These are phyloP conservation scores for Talaromyces verruculosus DNA, from an alignment of 2,329 filamentous ascomycete genomes.

Conservation along the genomic window DNA sequence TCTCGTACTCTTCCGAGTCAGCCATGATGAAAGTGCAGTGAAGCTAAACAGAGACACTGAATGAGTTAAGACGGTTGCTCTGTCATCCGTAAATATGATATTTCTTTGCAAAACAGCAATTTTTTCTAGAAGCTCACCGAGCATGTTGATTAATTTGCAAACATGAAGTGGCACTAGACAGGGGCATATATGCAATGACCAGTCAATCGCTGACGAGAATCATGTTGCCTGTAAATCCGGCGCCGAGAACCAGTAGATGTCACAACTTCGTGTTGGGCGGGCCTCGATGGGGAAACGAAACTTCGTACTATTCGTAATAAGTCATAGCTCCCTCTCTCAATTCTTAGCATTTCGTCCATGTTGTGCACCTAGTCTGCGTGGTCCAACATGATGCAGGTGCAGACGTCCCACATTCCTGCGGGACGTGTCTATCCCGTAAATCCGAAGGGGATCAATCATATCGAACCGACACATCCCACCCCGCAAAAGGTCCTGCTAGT, in stretches of 20 bases:
- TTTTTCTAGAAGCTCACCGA: not conserved
- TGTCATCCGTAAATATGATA: not conserved
- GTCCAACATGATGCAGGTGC: not conserved
- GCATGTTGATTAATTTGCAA: not conserved
- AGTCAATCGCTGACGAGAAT: not conserved
- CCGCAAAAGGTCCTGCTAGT: not conserved
- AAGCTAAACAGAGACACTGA: too few relatives aligned
- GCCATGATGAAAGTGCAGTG: not conserved
- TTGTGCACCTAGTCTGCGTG: not conserved
- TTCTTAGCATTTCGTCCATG: not conserved
- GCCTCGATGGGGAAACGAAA: not conserved
- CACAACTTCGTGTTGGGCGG: not conserved
- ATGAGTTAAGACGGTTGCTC: not conserved
- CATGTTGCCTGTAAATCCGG: not conserved
- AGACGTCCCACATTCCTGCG: not conserved
- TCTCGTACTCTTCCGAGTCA: constrained; percentile 21
- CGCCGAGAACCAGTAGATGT: not conserved
- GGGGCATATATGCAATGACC: not conserved
- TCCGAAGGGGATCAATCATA: not conserved
- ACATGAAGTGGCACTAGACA: not conserved
- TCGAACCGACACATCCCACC: not conserved
- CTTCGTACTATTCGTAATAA: not conserved
- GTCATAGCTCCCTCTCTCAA: not conserved
- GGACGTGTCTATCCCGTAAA: not conserved
- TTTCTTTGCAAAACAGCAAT: not conserved